Base-by-base conservation (phyloP, 139 green algal species). In the Chlamydomonas sp. region DNA sequence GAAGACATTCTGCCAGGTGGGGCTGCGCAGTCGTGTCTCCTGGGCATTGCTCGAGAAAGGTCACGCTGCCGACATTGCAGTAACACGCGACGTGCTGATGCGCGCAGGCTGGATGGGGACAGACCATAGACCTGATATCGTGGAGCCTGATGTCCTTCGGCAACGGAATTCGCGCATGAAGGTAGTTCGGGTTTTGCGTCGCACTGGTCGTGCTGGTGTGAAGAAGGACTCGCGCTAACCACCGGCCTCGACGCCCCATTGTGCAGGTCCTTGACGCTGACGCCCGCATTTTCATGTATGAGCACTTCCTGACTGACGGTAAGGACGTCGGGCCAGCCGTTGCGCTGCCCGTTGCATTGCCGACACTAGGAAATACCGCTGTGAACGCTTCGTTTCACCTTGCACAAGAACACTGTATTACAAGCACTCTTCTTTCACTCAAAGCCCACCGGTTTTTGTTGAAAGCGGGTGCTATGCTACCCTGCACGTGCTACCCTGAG, bases 181-280 rank as follows among this genome's bases (percentile, higher is more conserved):
- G 75, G 75, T 81, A 3, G 64, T 62, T 4, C n/a, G n/a, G 18
- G 31, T 63, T 63, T 4, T 58, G 17, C 60, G 18, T 18, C 3
- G 5, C 4, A 59, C 62, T 83, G 17, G 6, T 20, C 8, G 6
- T 5, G 16, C 78, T 14, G 16, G 10, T 60, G 4, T 71, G 18
- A 71, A 16, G 3, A 62, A 83, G 6, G 10, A 71, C 66, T 71
- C 10, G 12, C 9, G 10, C 66, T 71, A 14, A 71, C 10, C 9
- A 18, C 9, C 66, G 10, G 10, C 66, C 12, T 71, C 10, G 10
- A 71, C 66, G 66, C n/a, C 2, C 16, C 72, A 64, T 6, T 7
- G 49, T 78, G 63, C 78, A 93, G 90, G 90, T 93, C 14, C 77
- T 93, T 9, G 87, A 93, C 68, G 79, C 79, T 2, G 90, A 93